phyloP scores from a whole-genome alignment of 2,329 filamentous ascomycete species.

The Ophiocordyceps camponoti-leonardi region DNA sequence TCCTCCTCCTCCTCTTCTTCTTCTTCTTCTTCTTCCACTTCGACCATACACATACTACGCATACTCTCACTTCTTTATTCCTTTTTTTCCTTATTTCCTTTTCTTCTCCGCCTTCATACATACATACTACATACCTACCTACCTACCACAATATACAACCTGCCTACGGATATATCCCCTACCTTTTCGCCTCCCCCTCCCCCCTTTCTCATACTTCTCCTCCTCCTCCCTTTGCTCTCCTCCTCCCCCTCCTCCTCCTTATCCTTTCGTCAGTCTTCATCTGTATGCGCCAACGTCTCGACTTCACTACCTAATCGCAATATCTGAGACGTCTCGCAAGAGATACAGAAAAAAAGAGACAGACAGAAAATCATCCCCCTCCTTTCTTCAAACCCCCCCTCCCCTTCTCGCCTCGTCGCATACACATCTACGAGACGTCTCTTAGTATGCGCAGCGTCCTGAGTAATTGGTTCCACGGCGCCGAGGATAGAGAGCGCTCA shows the following conservation, averaged over 20 bases:
- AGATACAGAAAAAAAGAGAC: too few relatives aligned
- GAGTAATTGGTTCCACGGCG: slow-evolving; percentile 11
- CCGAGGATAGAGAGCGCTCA: slow-evolving; percentile 6
- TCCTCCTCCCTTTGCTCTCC: too few relatives aligned
- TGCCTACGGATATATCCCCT: background rate
- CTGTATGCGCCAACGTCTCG: background rate
- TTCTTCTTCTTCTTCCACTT: too few relatives aligned
- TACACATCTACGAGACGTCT: too few relatives aligned
- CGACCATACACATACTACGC: too few relatives aligned
- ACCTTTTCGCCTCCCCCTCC: background rate
- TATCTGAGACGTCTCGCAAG: too few relatives aligned
- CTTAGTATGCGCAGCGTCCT: slow-evolving; percentile 5
- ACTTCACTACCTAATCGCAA: too few relatives aligned
- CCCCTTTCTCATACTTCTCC: background rate
- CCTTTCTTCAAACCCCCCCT: background rate
- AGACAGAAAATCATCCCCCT: background rate
- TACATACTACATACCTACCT: background rate
- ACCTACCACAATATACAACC: background rate
- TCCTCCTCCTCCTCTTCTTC: too few relatives aligned
- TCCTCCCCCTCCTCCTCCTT: background rate
- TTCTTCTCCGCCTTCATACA: background rate
- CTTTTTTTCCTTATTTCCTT: background rate
- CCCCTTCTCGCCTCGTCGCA: background rate
- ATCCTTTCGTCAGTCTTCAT: background rate
- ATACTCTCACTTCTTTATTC: too few relatives aligned